Percentiles rank a stretch among this genome's conserved stretches.
phyloP scores from a whole-genome alignment of 305 asterid species.

The Stenogyne calaminthoides region DNA sequence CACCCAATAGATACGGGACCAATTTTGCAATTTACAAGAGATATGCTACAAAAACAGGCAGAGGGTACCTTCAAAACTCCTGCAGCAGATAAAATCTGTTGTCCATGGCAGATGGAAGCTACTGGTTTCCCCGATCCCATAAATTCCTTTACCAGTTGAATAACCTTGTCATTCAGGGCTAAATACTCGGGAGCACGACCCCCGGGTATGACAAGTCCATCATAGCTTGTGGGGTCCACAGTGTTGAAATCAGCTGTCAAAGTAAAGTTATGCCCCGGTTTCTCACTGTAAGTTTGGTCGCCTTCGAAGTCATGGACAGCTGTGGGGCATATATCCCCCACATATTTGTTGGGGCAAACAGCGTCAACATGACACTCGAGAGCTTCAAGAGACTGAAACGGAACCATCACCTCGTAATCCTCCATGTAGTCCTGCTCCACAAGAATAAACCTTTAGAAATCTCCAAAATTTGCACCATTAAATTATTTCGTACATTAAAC shows the following conservation, averaged over 20 bases:
- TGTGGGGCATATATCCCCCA: slow-evolving; percentile 73
- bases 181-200: slow-evolving; percentile 97
- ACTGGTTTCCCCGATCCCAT: slow-evolving; percentile 84
- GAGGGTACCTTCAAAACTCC: slow-evolving; percentile 79
- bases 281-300: slow-evolving; percentile 95
- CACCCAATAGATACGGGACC: too few relatives aligned
- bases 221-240: slow-evolving; percentile 66
- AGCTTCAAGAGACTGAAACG: slow-evolving; percentile 88
- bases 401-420: slow-evolving; percentile 92
- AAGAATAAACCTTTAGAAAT: slow-evolving; percentile 8
- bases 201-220: slow-evolving; percentile 95
- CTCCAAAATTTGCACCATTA: not conserved
- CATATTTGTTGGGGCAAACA: slow-evolving; percentile 76
- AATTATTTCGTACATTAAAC: not conserved
- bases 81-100: slow-evolving; percentile 93
- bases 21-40: too few relatives aligned
- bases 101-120: slow-evolving; percentile 97
- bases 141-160: slow-evolving; percentile 68
- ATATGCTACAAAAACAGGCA: not conserved
- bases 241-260: slow-evolving; percentile 63
- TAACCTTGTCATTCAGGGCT: slow-evolving; percentile 69
- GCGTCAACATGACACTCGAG: slow-evolving; percentile 90
- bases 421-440: slow-evolving; percentile 87
- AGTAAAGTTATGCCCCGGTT: slow-evolving; percentile 89
- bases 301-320: slow-evolving; percentile 98